Evolutionary conservation across 1,284 basidiomycete species (phyloP), one percentile per base, ranked within the genome.

Genomic region (Anthracocystis walkeri): DNA sequence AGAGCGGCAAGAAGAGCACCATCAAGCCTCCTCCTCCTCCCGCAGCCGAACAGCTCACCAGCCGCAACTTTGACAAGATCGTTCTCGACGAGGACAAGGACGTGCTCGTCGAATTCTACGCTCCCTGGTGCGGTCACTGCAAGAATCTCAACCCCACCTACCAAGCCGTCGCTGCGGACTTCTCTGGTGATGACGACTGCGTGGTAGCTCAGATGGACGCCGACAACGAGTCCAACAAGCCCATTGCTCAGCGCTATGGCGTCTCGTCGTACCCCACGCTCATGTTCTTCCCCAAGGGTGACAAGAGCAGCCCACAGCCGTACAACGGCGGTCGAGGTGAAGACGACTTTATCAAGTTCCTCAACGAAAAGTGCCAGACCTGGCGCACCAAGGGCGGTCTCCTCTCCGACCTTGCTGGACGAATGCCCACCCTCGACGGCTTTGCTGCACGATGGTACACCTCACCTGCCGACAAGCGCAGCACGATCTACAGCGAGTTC

Each of bases 141-240:
- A 97, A 97, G 88, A 92, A 94, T 81, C 90, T 99, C 79, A 93
- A 93, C 86, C 97, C 97, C 20, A 93, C 88, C 63, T 99, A 94
- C 93, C 95, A 97, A 77, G 89, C 89, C 44, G 90, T 99, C 48
- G 97, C 90, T 67, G 92, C 96, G 85, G 91, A 91, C 85, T 99
- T 92, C 87, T 89, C 89, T 51, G 86, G 88, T 54, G 87, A 91
- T 84, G 91, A 92, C 87, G 91, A 95, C 85, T 91, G 90, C 73
- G 85, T 99, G 66, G 84, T 91, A 69, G 95, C 94, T 29, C 93
- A 96, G 85, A 88, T 97, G 77, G 91, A 99, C 86, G 94, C 92
- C 29, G 94, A 98, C 84, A 91, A 92, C 56, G 89, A 90, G 68
- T 88, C 88, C 80, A 96, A 97, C 89, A 89, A 89, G 79, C 89